Evolutionary conservation across 139 green algal species (phyloP).

Genomic region (Closterium sp.): DNA sequence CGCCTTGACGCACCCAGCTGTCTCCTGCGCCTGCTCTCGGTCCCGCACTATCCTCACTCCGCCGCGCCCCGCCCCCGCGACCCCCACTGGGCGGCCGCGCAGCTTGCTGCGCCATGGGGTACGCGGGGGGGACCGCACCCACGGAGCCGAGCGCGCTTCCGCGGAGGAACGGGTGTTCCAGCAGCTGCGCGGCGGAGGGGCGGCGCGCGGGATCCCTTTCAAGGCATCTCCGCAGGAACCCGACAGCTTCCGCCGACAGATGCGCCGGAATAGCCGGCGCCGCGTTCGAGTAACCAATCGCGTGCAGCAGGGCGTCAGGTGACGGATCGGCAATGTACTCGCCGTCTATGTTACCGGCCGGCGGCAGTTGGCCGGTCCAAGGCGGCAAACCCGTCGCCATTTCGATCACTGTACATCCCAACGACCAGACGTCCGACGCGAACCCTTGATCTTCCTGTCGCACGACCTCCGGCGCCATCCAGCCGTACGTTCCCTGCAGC

Average conservation of each 20-base stretch:
- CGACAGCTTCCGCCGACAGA: constrained; percentile 46
- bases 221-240: constrained; percentile 82
- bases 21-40: neutral
- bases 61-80: too few relatives aligned
- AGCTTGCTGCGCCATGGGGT: neutral
- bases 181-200: constrained; percentile 54
- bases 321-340: neutral
- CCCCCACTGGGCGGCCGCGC: neutral
- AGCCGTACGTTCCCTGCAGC: constrained; percentile 90
- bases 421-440: constrained; percentile 88
- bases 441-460: constrained; percentile 18
- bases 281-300: constrained; percentile 77
- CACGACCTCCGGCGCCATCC: constrained; percentile 90
- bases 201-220: constrained; percentile 54
- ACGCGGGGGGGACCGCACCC: neutral
- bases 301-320: constrained; percentile 76
- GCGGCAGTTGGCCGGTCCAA: constrained; percentile 61
- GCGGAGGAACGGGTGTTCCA: constrained; percentile 61
- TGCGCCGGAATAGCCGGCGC: constrained; percentile 53
- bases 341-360: constrained; percentile 24
- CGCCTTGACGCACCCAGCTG: neutral
- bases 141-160: neutral
- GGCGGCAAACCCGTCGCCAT: constrained; percentile 89
- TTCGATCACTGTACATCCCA: constrained; percentile 94
- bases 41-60: neutral